phyloP scores from a whole-genome alignment of 2,329 filamentous ascomycete genomes.

The Cordyceps tenuipes region DNA sequence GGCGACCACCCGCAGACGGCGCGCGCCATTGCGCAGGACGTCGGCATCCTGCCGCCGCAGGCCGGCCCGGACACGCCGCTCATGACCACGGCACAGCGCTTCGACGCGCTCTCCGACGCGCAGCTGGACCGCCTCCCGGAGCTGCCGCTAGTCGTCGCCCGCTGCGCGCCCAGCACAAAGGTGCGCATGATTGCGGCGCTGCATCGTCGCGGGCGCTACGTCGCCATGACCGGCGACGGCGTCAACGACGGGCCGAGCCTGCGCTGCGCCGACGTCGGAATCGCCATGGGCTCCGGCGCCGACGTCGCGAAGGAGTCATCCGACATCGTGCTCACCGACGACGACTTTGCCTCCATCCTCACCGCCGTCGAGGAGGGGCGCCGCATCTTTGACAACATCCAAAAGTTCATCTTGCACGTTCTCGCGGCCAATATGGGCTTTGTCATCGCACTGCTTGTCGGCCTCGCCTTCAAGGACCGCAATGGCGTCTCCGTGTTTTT shows the following conservation, averaged over 20 bases:
- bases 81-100: slow-evolving; percentile 55
- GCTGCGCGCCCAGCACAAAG: slow-evolving; percentile 64
- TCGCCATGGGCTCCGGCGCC: slow-evolving; percentile 61
- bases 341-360: slow-evolving; percentile 48
- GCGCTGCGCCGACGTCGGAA: slow-evolving; percentile 59
- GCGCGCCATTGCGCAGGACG: slow-evolving; percentile 49
- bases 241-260: slow-evolving; percentile 63
- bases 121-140: slow-evolving; percentile 55
- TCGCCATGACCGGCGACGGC: slow-evolving; percentile 63
- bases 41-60: slow-evolving; percentile 47
- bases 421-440: slow-evolving; percentile 60
- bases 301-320: slow-evolving; percentile 62
- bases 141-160: slow-evolving; percentile 58
- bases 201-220: slow-evolving; percentile 53
- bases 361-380: slow-evolving; percentile 54
- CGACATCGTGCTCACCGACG: slow-evolving; percentile 59
- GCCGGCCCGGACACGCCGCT: slow-evolving; percentile 45
- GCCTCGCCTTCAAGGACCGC: slow-evolving; percentile 59
- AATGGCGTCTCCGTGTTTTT: slow-evolving; percentile 60
- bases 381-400: slow-evolving; percentile 62
- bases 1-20: slow-evolving; percentile 56
- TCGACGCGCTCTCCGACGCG: slow-evolving; percentile 53
- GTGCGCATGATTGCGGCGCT: slow-evolving; percentile 69
- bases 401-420: slow-evolving; percentile 61
- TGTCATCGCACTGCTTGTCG: slow-evolving; percentile 57